Evolutionary conservation across 139 green algal species (phyloP), one percentile per base, ranked within the genome.

Genomic region (Dunaliella sp.): DNA sequence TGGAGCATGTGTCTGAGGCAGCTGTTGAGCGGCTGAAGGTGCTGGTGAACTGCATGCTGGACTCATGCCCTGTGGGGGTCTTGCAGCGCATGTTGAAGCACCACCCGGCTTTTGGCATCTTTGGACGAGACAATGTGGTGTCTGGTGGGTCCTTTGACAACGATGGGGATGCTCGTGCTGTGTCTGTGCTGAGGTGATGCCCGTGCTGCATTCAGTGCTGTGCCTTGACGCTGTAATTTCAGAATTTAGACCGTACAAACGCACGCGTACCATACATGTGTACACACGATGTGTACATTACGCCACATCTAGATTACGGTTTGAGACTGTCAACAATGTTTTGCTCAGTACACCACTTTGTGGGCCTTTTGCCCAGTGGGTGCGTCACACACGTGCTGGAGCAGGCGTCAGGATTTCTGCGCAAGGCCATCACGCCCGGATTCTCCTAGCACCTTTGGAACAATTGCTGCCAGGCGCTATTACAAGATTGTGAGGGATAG

Each of bases 81-180:
- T 34, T 95, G 59, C 33, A 90, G 36, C 81, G 86, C 0, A 78
- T 96, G 81, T 26, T 48, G 7, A 38, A 82, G n/a, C 77, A 77
- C 24, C 85, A 91, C 1, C 90, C 89, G 25, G 88, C 89, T 21
- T 81, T 97, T 36, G 95, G 91, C 21, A 93, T 97, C 77, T 95
- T 97, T 73, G 93, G 92, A 1, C 84, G 84, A 22, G 31, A 92
- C 21, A 83, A 91, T 26, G 85, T 87, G 76, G 80, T 89, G 0
- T 76, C 83, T 34, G 88, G 88, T 88, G 48, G 0, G 80, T 32
- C 1, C 22, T 7, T 0, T 28, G 72, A 36, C 2, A 34, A 3
- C 38, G 78, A 65, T 22, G 81, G 74, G 30, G 2, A 73, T 32
- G 21, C 22, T 36, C 2, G 77, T 81, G 85, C 37, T n/a, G n/a